phyloP scores from a whole-genome alignment of 2,329 filamentous ascomycete genomes.

The Nigrospora osmanthi region DNA sequence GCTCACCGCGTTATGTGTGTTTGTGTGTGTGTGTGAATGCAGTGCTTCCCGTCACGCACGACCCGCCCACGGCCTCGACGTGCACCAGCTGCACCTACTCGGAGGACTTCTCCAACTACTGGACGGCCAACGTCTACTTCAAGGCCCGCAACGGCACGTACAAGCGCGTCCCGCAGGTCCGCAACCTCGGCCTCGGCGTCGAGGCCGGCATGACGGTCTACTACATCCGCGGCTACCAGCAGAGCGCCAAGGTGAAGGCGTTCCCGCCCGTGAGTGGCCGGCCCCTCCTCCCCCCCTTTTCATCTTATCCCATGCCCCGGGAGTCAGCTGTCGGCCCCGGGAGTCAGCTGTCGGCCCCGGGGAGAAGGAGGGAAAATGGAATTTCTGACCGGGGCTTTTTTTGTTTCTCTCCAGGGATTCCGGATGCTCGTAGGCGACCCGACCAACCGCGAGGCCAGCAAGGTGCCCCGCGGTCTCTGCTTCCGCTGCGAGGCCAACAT shows the following conservation, averaged over 20 bases:
- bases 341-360: conserved; percentile 3
- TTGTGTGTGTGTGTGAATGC: too few species aligned
- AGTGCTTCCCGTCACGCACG: conserved; percentile 2
- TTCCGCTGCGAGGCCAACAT: conserved; percentile 21
- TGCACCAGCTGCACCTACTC: conserved; percentile 23
- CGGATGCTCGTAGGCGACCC: conserved; percentile 22
- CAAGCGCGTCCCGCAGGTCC: conserved; percentile 21
- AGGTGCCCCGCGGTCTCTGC: conserved; percentile 20
- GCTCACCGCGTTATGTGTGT: too few species aligned
- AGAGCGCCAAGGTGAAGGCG: conserved; percentile 17
- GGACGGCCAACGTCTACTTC: conserved; percentile 23
- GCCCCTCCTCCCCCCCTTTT: background rate
- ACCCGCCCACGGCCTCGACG: conserved; percentile 16
- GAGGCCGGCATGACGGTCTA: conserved; percentile 22
- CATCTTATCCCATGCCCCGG: too few species aligned
- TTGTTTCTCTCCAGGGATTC: conserved; percentile 14
- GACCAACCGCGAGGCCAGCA: conserved; percentile 14
- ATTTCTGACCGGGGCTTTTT: background rate
- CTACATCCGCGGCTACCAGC: conserved; percentile 22
- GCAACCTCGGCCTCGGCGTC: conserved; percentile 19
- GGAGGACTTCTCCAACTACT: conserved; percentile 24
- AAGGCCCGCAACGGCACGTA: conserved; percentile 21
- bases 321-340: too few species aligned
- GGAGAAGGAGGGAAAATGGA: background rate
- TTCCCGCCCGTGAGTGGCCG: conserved; percentile 16